A percentile compares a stretch with the other conserved stretches of the same genome.
These are phyloP conservation scores for Leccinellum albellum DNA, from an alignment of 768 basidiomycete genomes.

Conservation along the genomic window DNA sequence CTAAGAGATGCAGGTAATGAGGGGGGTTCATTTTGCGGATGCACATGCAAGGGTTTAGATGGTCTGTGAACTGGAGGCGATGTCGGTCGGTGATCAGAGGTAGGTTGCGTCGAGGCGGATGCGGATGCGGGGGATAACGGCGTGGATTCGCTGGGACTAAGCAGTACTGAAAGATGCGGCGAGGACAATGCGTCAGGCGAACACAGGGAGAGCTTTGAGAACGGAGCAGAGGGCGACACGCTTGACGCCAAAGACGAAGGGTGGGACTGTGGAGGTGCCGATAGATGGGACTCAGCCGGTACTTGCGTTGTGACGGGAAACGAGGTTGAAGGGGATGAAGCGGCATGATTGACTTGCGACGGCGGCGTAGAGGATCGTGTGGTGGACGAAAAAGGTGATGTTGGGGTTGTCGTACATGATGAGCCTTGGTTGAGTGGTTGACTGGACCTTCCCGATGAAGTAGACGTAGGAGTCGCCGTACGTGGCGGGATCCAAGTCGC, in stretches of 20 bases:
- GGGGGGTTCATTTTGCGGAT: slow-evolving; percentile 20
- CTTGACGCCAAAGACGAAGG: slow-evolving; percentile 5
- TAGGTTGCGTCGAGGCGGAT: neutral
- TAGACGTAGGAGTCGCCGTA: slow-evolving; percentile 1
- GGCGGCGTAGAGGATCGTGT: neutral
- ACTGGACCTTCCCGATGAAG: neutral
- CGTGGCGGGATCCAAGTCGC: slow-evolving; percentile 12
- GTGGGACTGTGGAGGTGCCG: neutral
- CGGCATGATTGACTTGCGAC: neutral
- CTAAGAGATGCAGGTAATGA: slow-evolving; percentile 3
- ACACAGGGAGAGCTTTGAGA: slow-evolving; percentile 51
- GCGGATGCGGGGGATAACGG: neutral
- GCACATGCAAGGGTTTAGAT: slow-evolving; percentile 28
- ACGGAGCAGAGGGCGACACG: slow-evolving; percentile 45
- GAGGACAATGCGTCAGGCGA: slow-evolving; percentile 26
- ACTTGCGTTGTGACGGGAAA: neutral
- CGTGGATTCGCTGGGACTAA: slow-evolving; percentile 6
- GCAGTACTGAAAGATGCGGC: slow-evolving; percentile 8
- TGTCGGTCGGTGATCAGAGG: neutral
- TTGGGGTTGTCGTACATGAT: neutral
- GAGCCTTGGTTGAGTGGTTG: slow-evolving; percentile 7
- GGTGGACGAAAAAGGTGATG: neutral
- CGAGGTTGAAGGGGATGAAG: slow-evolving; percentile 1
- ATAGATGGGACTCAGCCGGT: neutral
- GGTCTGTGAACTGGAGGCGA: slow-evolving; percentile 19